Evolutionary conservation across 768 basidiomycete genomes (phyloP), one percentile per base, ranked within the genome.

Genomic region (Leccinum olivaceopallidum): DNA sequence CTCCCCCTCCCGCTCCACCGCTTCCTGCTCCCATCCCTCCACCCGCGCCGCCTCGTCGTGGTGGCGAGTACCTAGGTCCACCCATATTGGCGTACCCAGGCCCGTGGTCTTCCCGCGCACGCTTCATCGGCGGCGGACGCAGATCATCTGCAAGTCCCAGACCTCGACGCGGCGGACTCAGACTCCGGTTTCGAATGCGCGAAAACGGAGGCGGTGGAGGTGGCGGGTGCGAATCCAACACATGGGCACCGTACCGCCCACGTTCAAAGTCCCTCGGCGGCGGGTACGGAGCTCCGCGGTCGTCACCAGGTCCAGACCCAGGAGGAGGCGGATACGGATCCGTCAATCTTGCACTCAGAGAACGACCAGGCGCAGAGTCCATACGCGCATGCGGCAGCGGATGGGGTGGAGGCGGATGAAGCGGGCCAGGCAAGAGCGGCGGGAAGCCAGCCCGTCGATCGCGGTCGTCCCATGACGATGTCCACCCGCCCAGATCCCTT

Each of bases 111-210:
- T 82, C 82, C 2, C 82, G 75, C 1, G 73, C 47, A 37, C 83
- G 73, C 57, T 83, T 83, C 52, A 77, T 32, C 2, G 81, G 80
- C 6, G 82, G 82, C 7, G 82, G 82, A 24, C 81, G 74, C 24
- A 71, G 24, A 49, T 80, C 81, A 24, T 79, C 80, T 20, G 53
- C 64, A 6, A 63, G 44, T n/a, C 56, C 60, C 0, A 71, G 63
- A 0, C 70, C 74, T 30, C 73, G 66, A 14, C 80, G 70, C 7
- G 73, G 61, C 3, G 73, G 63, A 67, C 80, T 83, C 5, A 79
- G 76, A 60, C 82, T 83, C 47, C 81, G 75, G 12, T 64, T 75
- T n/a, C 82, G 76, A 22, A 81, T 75, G 5, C 81, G 77, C n/a
- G 72, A 73, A 60, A 76, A 79, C 16, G 60, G 32, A 20, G 32